Evolutionary conservation across 148 eudicot genomes (phyloP), one percentile per base, ranked within the genome.

Genomic region (Spergularia bocconei): DNA sequence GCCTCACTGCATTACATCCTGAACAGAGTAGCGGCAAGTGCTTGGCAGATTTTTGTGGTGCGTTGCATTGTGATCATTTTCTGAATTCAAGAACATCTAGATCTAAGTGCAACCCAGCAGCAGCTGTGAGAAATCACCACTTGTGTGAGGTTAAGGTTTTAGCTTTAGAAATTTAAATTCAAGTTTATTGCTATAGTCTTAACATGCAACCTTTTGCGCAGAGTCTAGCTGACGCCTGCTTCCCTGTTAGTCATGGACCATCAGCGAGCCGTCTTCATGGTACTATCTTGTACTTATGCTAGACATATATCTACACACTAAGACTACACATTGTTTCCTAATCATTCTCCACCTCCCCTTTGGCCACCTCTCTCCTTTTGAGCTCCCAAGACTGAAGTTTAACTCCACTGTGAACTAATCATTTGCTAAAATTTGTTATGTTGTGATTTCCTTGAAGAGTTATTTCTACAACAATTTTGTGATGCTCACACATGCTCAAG

Each of bases 181-280:
- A 15, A 69, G 41, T 78, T 66, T 59, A 19, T 52, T 77, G 14
- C 41, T 39, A 25, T 16, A 53, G 38, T 79, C 61, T 52, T 77
- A 71, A 82, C 11, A 25, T 21, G 47, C 70, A 17, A 60, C n/a
- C 20, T 76, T 76, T 23, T 66, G 21, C 84, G 81, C 97, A 94
- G 98, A 85, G 88, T 80, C 80, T 94, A 67, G 98, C 98, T 12
- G 85, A 85, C 67, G 79, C 79, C 72, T 94, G 98, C 80, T 94
- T 94, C 77, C 97, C 97, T 70, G 79, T 81, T 47, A 83, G 78
- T 75, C 87, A 84, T 50, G 91, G 98, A 69, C 81, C 88, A 64
- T 90, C 98, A 36, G 92, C 96, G 59, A 84, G 78, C 78, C 92
- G 96, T 71, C 96, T 94, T 82, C 98, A 91, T 77, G 98, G 98